Evolutionary conservation across 2,329 filamentous ascomycete genomes (phyloP), one percentile per base, ranked within the genome.

Genomic region (Stemphylium vesicarium): DNA sequence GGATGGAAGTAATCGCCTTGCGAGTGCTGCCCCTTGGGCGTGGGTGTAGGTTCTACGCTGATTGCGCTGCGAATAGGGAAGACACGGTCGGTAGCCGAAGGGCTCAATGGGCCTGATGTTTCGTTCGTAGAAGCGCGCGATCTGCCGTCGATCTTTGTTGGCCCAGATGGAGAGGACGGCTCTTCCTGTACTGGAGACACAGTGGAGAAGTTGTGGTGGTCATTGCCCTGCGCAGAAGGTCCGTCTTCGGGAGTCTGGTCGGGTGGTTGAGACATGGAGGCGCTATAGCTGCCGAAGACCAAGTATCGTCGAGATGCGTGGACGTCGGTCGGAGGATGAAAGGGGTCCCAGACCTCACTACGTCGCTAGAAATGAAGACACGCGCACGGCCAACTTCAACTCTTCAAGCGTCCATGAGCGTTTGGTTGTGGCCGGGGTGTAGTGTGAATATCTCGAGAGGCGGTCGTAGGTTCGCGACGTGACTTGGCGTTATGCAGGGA

Each of bases 11-110:
- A 77, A 48, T 68, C 65, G 40, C 52, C 58, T 13, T 62, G 60
- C 36, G 56, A 53, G 54, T 46, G 16, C 4, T 55, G 37, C 59
- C 68, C 41, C 39, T 55, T 57, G 7, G 57, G 51, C 6, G 60
- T 67, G 4, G 72, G 73, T 4, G 77, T 80, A 2, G 77, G 84
- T 63, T 90, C 87, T 36, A 93, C 85, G 6, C 85, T 90, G 20
- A 94, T 81, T 38, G 91, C 87, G n/a, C 89, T 92, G 43, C 89
- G 85, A 29, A 94, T 89, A n/a, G 90, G 90, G 52, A 90, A 94
- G 4, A 94, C 88, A 50, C 89, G 84, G 66, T 93, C 83, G 41
- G 77, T 70, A 4, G 75, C 64, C 35, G 70, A 72, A 15, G 79
- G 78, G 59, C 77, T 80, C 42, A 79, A 62, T 6, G 64, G 47